phyloP scores from a whole-genome alignment of 768 basidiomycete species.

The Lactarius pseudohatsudake region DNA sequence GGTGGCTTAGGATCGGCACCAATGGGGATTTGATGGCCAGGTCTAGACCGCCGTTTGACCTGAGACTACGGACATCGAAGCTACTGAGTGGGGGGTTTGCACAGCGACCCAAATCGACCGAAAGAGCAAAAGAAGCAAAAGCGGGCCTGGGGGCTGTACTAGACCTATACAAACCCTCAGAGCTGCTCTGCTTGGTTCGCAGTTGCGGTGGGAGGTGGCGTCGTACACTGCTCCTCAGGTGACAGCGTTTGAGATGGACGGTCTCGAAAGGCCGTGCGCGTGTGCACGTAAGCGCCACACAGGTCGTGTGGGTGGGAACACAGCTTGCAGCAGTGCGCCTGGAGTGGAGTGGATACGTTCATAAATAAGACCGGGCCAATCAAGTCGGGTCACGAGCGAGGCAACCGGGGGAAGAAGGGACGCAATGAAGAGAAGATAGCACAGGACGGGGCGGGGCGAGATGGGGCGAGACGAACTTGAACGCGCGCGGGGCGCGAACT shows the following conservation, averaged over 20 bases:
- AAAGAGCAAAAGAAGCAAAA: neutral
- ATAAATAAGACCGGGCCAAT: neutral
- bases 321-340: neutral
- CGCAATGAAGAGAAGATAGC: neutral
- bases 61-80: neutral
- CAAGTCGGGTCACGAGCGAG: neutral
- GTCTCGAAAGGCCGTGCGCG: neutral
- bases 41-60: neutral
- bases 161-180: neutral
- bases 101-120: neutral
- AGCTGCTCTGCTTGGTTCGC: neutral
- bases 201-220: neutral
- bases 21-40: neutral
- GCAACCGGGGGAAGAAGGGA: neutral
- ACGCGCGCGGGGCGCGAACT: neutral
- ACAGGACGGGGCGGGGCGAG: neutral
- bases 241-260: neutral
- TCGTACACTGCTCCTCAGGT: neutral
- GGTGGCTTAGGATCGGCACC: neutral
- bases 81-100: neutral
- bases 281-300: neutral
- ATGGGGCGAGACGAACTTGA: neutral
- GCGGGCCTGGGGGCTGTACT: neutral
- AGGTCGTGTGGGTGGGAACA: neutral
- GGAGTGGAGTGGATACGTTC: neutral